A percentile compares a stretch with the other conserved stretches of the same genome.
Conservation (phyloP, 2,329 filamentous ascomycete genomes). For the Pleoardoris graminearum region DNA sequence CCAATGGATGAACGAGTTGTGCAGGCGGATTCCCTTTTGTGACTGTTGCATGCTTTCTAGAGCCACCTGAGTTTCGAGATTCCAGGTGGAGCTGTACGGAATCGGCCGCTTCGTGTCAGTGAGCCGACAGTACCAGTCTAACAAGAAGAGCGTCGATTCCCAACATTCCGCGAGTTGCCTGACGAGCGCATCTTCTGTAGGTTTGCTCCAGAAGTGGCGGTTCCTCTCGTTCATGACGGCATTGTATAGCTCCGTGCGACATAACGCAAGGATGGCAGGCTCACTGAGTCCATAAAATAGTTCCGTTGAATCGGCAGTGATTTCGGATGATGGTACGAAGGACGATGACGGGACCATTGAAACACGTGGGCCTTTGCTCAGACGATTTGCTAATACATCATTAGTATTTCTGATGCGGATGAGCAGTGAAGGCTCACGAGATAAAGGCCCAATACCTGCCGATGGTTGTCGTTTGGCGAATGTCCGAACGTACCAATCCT, state of each 20-base stretch:
- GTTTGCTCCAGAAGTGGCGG: slow-evolving; percentile 49
- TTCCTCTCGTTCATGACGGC: slow-evolving; percentile 52
- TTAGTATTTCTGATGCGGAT: slow-evolving; percentile 4
- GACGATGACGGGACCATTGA: slow-evolving; percentile 34
- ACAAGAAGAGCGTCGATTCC: slow-evolving; percentile 57
- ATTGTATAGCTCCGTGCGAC: slow-evolving; percentile 50
- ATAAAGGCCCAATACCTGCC: background rate
- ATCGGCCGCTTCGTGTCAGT: slow-evolving; percentile 55
- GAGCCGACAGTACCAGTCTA: slow-evolving; percentile 58
- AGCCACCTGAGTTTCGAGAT: slow-evolving; percentile 60
- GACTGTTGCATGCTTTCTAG: slow-evolving; percentile 57
- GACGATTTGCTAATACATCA: slow-evolving; percentile 10
- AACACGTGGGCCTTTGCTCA: slow-evolving; percentile 25
- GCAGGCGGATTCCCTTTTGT: slow-evolving; percentile 59
- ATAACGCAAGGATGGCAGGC: slow-evolving; percentile 53
- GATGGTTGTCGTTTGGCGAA: slow-evolving; percentile 21
- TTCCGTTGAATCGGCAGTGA: slow-evolving; percentile 35
- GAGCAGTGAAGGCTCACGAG: slow-evolving; percentile 18
- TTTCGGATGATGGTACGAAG: slow-evolving; percentile 33
- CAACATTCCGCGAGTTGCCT: slow-evolving; percentile 56
- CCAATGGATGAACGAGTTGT: slow-evolving; percentile 63
- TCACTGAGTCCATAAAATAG: slow-evolving; percentile 52
- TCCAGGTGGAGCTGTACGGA: slow-evolving; percentile 61
- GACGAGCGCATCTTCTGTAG: slow-evolving; percentile 53
- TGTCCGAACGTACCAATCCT: slow-evolving; percentile 53